Evolutionary conservation across 768 basidiomycete species (phyloP), one percentile per base, ranked within the genome.

Genomic region (Psilocybe sp.): DNA sequence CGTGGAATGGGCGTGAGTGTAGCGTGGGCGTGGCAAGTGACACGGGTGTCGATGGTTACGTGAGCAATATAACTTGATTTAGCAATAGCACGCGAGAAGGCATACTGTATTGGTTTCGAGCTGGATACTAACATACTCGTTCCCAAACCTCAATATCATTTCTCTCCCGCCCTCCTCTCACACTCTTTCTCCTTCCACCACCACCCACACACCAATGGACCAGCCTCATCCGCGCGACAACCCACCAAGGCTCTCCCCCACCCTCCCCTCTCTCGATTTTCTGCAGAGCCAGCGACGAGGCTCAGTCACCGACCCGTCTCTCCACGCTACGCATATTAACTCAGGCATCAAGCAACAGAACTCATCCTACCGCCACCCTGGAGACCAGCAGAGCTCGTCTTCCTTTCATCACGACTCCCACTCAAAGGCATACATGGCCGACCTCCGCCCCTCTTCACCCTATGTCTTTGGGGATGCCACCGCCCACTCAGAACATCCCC

Each of bases 241-340:
- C 18, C 51, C 69, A 28, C 53, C 71, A 41, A 70, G 77, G 57
- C 78, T 73, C 56, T 78, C 79, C 32, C 78, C 82, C 3, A 78
- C 86, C 47, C 78, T 92, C 28, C 83, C 85, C 2, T 88, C 89
- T 8, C 81, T 91, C 60, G 85, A 89, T 64, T 84, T 79, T 64
- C 77, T 90, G 19, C 88, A 89, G 64, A 88, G 79, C 47, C 89
- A 90, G 62, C 80, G 89, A n/a, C 72, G 88, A 50, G 87, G 87
- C 51, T 91, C 90, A 1, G 85, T 89, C 62, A 89, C 89, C 7
- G 90, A 92, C 72, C 89, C 89, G 3, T 84, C 85, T 37, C 75
- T 90, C 44, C 87, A 89, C 68, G 82, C 84, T 51, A 73, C 80
- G 20, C 67, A 75, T 4, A 64, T 68, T 0, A 50, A 51, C 51